Conservation (phyloP, 2,329 filamentous ascomycete genomes). For the Zasmidium cellare region DNA sequence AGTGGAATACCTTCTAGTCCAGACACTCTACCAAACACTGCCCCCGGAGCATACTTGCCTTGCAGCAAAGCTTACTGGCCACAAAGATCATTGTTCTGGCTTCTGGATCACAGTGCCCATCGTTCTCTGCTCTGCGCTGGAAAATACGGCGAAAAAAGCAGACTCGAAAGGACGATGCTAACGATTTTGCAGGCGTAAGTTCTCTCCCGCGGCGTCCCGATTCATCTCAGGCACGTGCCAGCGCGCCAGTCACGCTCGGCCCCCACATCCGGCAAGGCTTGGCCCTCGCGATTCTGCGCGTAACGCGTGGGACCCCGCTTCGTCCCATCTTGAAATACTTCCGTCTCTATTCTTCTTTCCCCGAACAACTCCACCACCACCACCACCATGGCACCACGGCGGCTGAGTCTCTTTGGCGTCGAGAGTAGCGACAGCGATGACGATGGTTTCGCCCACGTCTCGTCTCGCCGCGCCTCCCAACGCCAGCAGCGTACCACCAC, state of each 20-base stretch:
- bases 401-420: not conserved
- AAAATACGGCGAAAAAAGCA: not conserved
- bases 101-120: not conserved
- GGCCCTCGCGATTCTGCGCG: not conserved
- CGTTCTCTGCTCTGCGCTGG: not conserved
- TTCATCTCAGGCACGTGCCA: not conserved
- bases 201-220: not conserved
- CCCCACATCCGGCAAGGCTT: not conserved
- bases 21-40: too few relatives aligned
- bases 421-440: conserved; percentile 3
- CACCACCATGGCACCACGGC: conserved; percentile 2
- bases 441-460: conserved; percentile 2
- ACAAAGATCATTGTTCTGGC: too few relatives aligned
- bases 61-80: too few relatives aligned
- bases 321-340: not conserved
- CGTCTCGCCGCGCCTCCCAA: conserved; percentile 6
- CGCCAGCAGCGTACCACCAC: not conserved
- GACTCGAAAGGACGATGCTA: not conserved
- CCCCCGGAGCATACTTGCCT: too few relatives aligned
- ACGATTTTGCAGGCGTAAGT: conserved; percentile 2
- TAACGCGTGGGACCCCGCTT: not conserved
- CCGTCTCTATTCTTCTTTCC: not conserved
- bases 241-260: not conserved
- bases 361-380: not conserved
- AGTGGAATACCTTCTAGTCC: too few relatives aligned